Conservation (phyloP, 2,329 filamentous ascomycete genomes). For the Ceratocystis ficicola region DNA sequence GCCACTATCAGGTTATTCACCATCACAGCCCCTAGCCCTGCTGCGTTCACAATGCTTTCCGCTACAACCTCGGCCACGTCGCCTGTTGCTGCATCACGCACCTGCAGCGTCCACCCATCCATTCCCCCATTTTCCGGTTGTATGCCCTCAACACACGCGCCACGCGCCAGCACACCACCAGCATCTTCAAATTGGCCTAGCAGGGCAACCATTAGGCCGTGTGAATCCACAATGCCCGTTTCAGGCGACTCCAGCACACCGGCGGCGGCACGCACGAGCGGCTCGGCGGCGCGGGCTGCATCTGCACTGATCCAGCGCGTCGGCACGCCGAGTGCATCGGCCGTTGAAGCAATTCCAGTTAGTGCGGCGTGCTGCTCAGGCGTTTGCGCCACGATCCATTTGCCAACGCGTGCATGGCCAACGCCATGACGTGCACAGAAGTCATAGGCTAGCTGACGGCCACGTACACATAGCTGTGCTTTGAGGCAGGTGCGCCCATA, state of each 20-base stretch:
- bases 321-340: slow-evolving; percentile 43
- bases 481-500: slow-evolving; percentile 69
- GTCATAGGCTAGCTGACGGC: slow-evolving; percentile 64
- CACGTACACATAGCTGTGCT: slow-evolving; percentile 66
- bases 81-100: slow-evolving; percentile 35
- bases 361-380: slow-evolving; percentile 53
- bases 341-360: slow-evolving; percentile 38
- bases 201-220: slow-evolving; percentile 70
- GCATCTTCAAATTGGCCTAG: slow-evolving; percentile 63
- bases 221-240: slow-evolving; percentile 84
- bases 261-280: slow-evolving; percentile 56
- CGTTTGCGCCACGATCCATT: slow-evolving; percentile 91
- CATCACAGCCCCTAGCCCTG: slow-evolving; percentile 63
- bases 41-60: slow-evolving; percentile 71
- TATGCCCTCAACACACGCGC: slow-evolving; percentile 52
- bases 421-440: slow-evolving; percentile 59
- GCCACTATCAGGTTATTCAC: slow-evolving; percentile 70
- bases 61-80: slow-evolving; percentile 51
- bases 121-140: slow-evolving; percentile 37
- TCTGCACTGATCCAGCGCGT: slow-evolving; percentile 53
- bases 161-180: slow-evolving; percentile 62
- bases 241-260: slow-evolving; percentile 73
- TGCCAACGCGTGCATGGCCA: slow-evolving; percentile 62
- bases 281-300: slow-evolving; percentile 56
- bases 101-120: slow-evolving; percentile 57